A percentile compares a stretch with the other conserved stretches of the same genome.
These are phyloP conservation scores for Talaromyces liani DNA, from an alignment of 495 filamentous ascomycete species.

Conservation along the genomic window DNA sequence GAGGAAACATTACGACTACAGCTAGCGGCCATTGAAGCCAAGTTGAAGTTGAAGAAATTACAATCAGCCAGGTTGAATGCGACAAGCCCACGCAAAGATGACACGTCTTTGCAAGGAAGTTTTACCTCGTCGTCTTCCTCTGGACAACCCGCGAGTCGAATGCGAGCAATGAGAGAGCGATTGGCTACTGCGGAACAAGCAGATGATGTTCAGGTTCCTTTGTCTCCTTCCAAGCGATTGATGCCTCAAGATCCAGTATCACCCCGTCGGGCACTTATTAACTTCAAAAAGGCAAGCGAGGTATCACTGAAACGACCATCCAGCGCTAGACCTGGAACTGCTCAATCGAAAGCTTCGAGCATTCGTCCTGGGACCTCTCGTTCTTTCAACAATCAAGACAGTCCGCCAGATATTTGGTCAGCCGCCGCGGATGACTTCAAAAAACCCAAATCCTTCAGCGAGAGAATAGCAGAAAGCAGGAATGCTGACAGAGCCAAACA, in stretches of 20 bases:
- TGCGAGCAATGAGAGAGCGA: conserved; percentile 1
- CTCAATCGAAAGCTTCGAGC: conserved; percentile 28
- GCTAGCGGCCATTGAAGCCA: conserved; percentile 77
- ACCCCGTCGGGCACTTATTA: conserved; percentile 71
- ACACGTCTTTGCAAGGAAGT: conserved; percentile 13
- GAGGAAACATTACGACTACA: conserved; percentile 82
- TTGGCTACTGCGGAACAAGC: background rate
- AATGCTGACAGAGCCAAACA: conserved; percentile 38
- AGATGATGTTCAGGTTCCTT: conserved; percentile 57
- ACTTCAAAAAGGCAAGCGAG: conserved; percentile 85
- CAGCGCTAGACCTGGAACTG: conserved; percentile 17
- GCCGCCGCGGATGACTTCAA: conserved; percentile 20
- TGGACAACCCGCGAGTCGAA: background rate
- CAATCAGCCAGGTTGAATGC: conserved; percentile 43
- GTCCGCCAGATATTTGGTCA: conserved; percentile 20
- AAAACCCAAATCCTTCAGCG: conserved; percentile 70
- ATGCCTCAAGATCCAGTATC: conserved; percentile 52
- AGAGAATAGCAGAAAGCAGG: conserved; percentile 66
- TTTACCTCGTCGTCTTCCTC: conserved; percentile 15
- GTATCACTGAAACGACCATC: conserved; percentile 77
- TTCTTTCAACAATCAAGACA: conserved; percentile 13
- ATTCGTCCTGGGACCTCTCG: conserved; percentile 12
- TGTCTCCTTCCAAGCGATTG: conserved; percentile 62
- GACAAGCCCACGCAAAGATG: conserved; percentile 16
- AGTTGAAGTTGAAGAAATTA: conserved; percentile 81